Evolutionary conservation across 345 rosid species (phyloP).

Genomic region (Carallia brachiata): DNA sequence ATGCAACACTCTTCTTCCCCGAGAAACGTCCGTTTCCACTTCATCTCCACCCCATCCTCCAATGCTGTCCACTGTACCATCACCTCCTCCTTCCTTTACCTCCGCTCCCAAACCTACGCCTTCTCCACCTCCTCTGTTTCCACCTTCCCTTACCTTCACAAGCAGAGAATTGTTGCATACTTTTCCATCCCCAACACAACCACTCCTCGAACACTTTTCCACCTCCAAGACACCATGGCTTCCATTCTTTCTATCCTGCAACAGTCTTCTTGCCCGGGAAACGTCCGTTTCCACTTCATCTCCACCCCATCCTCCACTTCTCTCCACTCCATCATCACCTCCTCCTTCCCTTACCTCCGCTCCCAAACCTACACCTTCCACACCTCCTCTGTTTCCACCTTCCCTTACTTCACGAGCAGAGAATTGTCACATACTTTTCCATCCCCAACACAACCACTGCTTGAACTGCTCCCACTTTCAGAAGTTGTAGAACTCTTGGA

Average conservation of each 20-base stretch:
- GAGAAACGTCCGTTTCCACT: too few relatives aligned
- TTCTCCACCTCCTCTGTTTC: too few relatives aligned
- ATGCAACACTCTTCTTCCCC: too few relatives aligned
- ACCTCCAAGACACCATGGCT: constrained; percentile 43
- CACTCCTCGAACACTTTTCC: neutral
- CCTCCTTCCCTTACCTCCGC: constrained; percentile 43
- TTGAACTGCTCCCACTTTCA: constrained; percentile 18
- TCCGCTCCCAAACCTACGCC: too few relatives aligned
- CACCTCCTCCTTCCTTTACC: too few relatives aligned
- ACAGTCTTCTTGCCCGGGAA: constrained; percentile 44
- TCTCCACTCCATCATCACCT: constrained; percentile 26
- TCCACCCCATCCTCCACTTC: constrained; percentile 23
- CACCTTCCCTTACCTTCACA: too few relatives aligned
- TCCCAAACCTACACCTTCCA: constrained; percentile 31
- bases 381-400: constrained; percentile 20
- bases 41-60: too few relatives aligned
- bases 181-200: too few relatives aligned
- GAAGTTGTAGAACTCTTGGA: constrained; percentile 13
- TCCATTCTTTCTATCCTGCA: constrained; percentile 34
- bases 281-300: constrained; percentile 39
- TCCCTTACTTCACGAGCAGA: too few relatives aligned
- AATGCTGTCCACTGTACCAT: too few relatives aligned
- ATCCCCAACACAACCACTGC: constrained; percentile 32
- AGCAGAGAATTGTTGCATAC: too few relatives aligned
- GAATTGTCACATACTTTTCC: constrained; percentile 29